A percentile compares a stretch with the other conserved stretches of the same genome.
Evolutionary conservation across 2,329 filamentous ascomycete species (phyloP).

Genomic region (Pseudogymnoascus sp.): DNA sequence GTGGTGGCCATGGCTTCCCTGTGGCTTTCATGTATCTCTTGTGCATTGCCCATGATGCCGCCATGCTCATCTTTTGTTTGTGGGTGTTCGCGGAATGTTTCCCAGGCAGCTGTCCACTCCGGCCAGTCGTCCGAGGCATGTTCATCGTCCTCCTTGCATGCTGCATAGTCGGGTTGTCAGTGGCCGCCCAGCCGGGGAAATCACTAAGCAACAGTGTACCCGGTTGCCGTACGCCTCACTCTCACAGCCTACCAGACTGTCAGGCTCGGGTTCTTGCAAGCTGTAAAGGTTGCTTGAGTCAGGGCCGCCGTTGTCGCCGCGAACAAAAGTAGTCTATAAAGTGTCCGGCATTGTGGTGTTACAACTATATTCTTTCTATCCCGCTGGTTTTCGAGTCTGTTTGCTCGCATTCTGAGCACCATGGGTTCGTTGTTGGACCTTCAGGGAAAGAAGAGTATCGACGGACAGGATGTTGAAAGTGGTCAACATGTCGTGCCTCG

Average conservation of each 20-base stretch:
- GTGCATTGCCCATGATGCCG: too few species aligned
- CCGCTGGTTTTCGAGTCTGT: not conserved
- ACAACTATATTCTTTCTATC: not conserved
- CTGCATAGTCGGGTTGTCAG: too few species aligned
- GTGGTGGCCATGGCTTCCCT: too few species aligned
- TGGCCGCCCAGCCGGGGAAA: conserved; percentile 26
- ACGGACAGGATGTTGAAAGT: not conserved
- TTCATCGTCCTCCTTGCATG: too few species aligned
- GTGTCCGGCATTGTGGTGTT: not conserved
- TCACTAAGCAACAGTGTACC: conserved; percentile 27
- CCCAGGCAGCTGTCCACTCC: too few species aligned
- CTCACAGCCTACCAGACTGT: conserved; percentile 19
- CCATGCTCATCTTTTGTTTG: too few species aligned
- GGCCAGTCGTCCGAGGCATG: too few species aligned
- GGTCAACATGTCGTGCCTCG: not conserved
- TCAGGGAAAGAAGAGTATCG: not conserved
- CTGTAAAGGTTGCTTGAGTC: conserved; percentile 5
- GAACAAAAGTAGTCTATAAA: not conserved
- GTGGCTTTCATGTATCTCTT: too few species aligned
- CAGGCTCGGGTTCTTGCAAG: conserved; percentile 21
- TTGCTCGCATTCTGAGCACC: not conserved
- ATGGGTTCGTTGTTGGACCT: not conserved
- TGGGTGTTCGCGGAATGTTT: too few species aligned
- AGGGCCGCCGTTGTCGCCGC: not conserved
- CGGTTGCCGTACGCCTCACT: conserved; percentile 26